Conservation (phyloP, 345 rosid genomes). For the Sisymbrium altissimum region DNA sequence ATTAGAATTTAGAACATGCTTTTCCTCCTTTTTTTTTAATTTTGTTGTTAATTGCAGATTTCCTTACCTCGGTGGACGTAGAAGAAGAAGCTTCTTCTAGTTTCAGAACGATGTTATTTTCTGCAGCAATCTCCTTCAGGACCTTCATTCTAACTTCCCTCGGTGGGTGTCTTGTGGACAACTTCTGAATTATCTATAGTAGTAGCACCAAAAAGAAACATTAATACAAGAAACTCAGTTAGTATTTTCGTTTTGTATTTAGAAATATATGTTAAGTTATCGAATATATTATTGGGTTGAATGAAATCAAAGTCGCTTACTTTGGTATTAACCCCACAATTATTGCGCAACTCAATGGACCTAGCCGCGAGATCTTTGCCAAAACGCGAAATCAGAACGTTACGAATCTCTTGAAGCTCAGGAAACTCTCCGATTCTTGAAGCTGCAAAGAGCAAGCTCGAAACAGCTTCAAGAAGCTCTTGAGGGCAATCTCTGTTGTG, state of each 20-base stretch:
- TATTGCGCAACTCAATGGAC: constrained; percentile 70
- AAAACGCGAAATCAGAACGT: constrained; percentile 51
- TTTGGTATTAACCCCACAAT: constrained; percentile 62
- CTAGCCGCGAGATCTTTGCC: constrained; percentile 78
- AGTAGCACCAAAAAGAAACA: constrained; percentile 8
- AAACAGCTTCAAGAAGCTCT: constrained; percentile 72
- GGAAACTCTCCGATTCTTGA: constrained; percentile 90
- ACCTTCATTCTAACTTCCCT: constrained; percentile 56
- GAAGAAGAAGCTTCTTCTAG: constrained; percentile 38
- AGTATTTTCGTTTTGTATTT: neutral
- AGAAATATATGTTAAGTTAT: neutral
- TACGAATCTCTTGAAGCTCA: constrained; percentile 84
- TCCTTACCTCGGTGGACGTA: constrained; percentile 42
- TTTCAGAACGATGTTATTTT: constrained; percentile 55
- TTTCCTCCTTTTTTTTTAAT: neutral
- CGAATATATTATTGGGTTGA: constrained; percentile 3
- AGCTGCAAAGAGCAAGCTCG: constrained; percentile 68
- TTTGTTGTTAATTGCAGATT: constrained; percentile 13
- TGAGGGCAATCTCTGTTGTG: constrained; percentile 70
- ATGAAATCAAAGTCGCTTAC: constrained; percentile 36
- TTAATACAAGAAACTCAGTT: neutral
- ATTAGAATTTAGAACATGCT: constrained; percentile 14
- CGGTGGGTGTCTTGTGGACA: constrained; percentile 43
- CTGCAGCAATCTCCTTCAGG: constrained; percentile 67
- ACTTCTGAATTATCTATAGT: constrained; percentile 37